A percentile compares a stretch with the other conserved stretches of the same genome.
These are phyloP conservation scores for Colletotrichum caudatum DNA, from an alignment of 2,329 filamentous ascomycete genomes.

Conservation along the genomic window DNA sequence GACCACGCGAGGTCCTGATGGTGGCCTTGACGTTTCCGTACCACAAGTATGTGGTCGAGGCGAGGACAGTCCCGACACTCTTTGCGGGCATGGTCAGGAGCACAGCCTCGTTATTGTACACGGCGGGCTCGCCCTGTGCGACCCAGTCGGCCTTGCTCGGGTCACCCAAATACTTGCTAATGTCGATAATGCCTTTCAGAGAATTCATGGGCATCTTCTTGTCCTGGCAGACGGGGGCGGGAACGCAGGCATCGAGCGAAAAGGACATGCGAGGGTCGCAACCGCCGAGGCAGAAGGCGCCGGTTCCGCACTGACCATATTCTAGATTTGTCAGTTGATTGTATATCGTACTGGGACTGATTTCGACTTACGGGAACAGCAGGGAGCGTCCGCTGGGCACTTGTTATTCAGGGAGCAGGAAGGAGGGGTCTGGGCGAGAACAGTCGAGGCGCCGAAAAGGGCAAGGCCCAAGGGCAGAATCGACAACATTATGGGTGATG, in stretches of 20 bases:
- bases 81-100: conserved; percentile 90
- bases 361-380: conserved; percentile 79
- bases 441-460: conserved; percentile 54
- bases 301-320: conserved; percentile 92
- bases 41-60: conserved; percentile 91
- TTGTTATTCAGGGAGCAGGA: conserved; percentile 64
- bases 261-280: conserved; percentile 91
- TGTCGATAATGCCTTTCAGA: conserved; percentile 76
- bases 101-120: conserved; percentile 73
- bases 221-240: conserved; percentile 83
- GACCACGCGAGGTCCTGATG: conserved; percentile 85
- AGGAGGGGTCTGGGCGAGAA: conserved; percentile 51
- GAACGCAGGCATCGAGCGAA: conserved; percentile 85
- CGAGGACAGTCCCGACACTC: conserved; percentile 88
- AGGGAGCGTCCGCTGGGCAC: conserved; percentile 80
- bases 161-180: conserved; percentile 89
- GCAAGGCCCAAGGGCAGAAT: conserved; percentile 53
- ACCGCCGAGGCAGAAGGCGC: conserved; percentile 94
- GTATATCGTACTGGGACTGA: not conserved
- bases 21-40: conserved; percentile 92
- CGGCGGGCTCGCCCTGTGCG: conserved; percentile 79
- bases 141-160: conserved; percentile 87
- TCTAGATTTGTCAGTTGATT: conserved; percentile 62
- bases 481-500: conserved; percentile 36
- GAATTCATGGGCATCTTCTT: conserved; percentile 79